A percentile compares a stretch with the other conserved stretches of the same genome.
Conservation (phyloP, 805 yeast species). For the Yarrowia sp. region DNA sequence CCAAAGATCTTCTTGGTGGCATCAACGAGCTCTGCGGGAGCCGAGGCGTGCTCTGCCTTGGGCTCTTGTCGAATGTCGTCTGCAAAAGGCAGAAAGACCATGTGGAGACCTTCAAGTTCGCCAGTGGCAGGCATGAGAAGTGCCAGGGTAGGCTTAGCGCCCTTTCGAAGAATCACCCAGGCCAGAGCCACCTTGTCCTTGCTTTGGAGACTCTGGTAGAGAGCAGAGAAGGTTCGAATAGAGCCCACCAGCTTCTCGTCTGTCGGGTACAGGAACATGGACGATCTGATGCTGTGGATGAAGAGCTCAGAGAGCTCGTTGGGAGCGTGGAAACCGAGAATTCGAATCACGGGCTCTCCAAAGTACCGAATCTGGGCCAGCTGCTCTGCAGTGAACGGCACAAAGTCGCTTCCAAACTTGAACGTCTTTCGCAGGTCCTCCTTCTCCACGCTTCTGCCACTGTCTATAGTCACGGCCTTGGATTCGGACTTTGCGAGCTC, state of each 20-base stretch:
- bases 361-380: constrained; percentile 38
- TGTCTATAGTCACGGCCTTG: constrained; percentile 41
- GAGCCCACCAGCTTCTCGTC: constrained; percentile 61
- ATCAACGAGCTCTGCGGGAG: constrained; percentile 34
- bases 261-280: constrained; percentile 68
- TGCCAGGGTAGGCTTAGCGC: constrained; percentile 55
- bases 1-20: constrained; percentile 39
- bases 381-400: constrained; percentile 44
- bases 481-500: constrained; percentile 53
- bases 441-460: constrained; percentile 46
- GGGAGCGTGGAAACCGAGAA: constrained; percentile 64
- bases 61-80: constrained; percentile 77
- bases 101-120: constrained; percentile 67
- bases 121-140: constrained; percentile 56
- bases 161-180: constrained; percentile 63
- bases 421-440: constrained; percentile 43
- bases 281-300: constrained; percentile 51
- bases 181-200: constrained; percentile 60
- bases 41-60: constrained; percentile 28
- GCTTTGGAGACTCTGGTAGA: constrained; percentile 58
- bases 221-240: constrained; percentile 59
- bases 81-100: constrained; percentile 66
- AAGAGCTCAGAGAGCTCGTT: constrained; percentile 42
- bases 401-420: constrained; percentile 44
- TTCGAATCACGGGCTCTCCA: constrained; percentile 53